These are phyloP conservation scores for Phytophthora crassamura DNA, from an alignment of 352 stramenopile genomes.

Conservation along the genomic window DNA sequence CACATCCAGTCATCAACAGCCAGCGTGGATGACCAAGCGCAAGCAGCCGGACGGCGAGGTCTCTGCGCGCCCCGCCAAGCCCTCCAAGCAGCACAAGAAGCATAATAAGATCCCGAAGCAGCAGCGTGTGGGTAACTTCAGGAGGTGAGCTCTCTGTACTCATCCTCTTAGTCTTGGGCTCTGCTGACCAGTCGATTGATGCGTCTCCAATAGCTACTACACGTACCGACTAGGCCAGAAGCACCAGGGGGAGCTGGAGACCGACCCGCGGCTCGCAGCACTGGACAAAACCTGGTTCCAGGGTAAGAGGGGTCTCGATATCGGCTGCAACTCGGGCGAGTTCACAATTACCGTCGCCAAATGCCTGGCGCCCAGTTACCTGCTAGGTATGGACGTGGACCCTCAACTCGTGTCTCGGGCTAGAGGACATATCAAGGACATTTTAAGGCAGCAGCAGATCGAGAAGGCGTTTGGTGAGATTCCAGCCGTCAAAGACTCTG, in stretches of 20 bases:
- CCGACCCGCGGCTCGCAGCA: constrained; percentile 64
- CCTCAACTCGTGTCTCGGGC: constrained; percentile 66
- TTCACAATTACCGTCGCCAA: constrained; percentile 78
- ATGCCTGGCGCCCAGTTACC: constrained; percentile 53
- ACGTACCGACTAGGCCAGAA: constrained; percentile 74
- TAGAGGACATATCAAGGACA: constrained; percentile 65
- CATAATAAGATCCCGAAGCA: constrained; percentile 44
- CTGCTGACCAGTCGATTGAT: constrained; percentile 4
- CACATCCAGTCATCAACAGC: too few species aligned
- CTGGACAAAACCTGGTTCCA: constrained; percentile 77
- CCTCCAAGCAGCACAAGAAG: constrained; percentile 20
- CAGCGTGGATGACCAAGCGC: constrained; percentile 14
- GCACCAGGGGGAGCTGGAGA: constrained; percentile 50
- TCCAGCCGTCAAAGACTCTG: constrained; percentile 15
- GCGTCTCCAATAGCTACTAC: constrained; percentile 62
- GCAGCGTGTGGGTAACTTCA: constrained; percentile 79
- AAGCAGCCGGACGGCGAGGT: constrained; percentile 9
- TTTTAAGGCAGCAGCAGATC: constrained; percentile 65
- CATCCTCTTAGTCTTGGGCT: background rate
- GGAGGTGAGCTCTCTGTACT: constrained; percentile 42
- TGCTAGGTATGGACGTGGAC: constrained; percentile 82
- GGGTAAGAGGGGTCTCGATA: constrained; percentile 68
- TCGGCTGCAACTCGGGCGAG: constrained; percentile 87
- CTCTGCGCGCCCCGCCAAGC: background rate
- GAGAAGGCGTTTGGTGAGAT: constrained; percentile 63